Evolutionary conservation across 345 rosid genomes (phyloP), one percentile per base, ranked within the genome.

Genomic region (Lagerstroemia speciosa): DNA sequence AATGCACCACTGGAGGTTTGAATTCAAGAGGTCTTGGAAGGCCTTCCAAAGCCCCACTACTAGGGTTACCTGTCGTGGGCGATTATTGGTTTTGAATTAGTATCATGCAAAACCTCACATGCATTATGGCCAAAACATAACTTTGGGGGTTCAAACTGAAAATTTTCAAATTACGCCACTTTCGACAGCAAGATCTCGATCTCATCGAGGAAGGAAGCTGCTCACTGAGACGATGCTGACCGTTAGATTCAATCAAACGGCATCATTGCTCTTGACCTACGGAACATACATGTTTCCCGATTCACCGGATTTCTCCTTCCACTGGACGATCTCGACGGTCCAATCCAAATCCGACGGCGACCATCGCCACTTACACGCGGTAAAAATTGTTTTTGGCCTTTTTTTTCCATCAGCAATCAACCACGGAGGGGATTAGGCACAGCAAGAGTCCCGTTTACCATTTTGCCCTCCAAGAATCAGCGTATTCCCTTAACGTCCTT

Each of bases 281-380:
- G 38, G 38, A 36, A 36, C 17, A 43, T 12, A 5, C 3, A 48
- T 48, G 24, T 5, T 48, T 4, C 8, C 55, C 55, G 55, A 17
- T 24, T 19, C 55, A 19, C 55, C 55, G 3, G n/a, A 48, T 48
- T 24, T 7, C 1, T 6, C n/a, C n/a, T 24, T 9, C 7, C n/a
- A 12, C 55, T 5, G 55, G 24, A 48, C 55, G 55, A 19, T 48
- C 55, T 48, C 1, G 55, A 48, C 24, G 26, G 65, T 65, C 50
- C 38, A 58, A 53, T 24, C 24, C 2, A 37, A 26, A 69, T 69
- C 71, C 36, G 27, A 69, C 71, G 71, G 71, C 48, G n/a, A 53
- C 0, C 16, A n/a, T 52, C 17, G 38, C 33, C 50, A 9, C 31
- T 27, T 32, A 33, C 65, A 30, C 62, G 40, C 29, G 58, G 40